phyloP scores from a whole-genome alignment of 2,329 filamentous ascomycete genomes.

The Monosporascus ibericus region DNA sequence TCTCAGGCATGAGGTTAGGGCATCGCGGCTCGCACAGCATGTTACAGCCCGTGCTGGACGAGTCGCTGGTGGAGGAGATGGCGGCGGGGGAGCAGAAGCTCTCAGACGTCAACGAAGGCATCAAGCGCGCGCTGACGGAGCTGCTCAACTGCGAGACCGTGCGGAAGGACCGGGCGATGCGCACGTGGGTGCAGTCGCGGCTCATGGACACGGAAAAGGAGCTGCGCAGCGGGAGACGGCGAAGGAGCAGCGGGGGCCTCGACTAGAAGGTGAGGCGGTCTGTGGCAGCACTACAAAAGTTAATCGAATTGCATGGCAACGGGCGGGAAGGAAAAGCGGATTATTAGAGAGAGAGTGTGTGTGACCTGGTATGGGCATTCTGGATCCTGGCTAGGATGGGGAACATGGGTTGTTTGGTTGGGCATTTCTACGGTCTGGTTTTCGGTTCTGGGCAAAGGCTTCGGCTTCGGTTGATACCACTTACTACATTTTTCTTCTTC shows the following conservation, averaged over 20 bases:
- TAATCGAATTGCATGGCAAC: background rate
- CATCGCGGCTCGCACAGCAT: constrained; percentile 15
- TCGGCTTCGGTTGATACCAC: background rate
- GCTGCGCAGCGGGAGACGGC: constrained; percentile 45
- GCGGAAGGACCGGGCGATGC: constrained; percentile 43
- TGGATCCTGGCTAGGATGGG: background rate
- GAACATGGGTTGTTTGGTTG: background rate
- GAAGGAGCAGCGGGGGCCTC: constrained; percentile 33
- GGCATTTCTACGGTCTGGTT: background rate
- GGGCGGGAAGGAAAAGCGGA: background rate
- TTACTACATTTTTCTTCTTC: background rate
- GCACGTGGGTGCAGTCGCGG: constrained; percentile 52
- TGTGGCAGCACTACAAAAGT: background rate
- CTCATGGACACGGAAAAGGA: constrained; percentile 57
- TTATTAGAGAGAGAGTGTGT: background rate
- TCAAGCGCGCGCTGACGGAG: constrained; percentile 56
- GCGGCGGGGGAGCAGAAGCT: constrained; percentile 47
- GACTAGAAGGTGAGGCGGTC: constrained; percentile 11
- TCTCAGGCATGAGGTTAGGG: constrained; percentile 11
- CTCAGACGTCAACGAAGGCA: constrained; percentile 52
- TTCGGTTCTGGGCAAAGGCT: no score
- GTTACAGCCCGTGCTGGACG: constrained; percentile 37
- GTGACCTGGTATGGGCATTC: background rate
- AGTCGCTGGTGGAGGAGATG: constrained; percentile 42
- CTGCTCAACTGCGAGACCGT: constrained; percentile 55